A percentile compares a stretch with the other conserved stretches of the same genome.
Evolutionary conservation across 2,329 filamentous ascomycete species (phyloP).

Genomic region (Cercospora brassicicola): DNA sequence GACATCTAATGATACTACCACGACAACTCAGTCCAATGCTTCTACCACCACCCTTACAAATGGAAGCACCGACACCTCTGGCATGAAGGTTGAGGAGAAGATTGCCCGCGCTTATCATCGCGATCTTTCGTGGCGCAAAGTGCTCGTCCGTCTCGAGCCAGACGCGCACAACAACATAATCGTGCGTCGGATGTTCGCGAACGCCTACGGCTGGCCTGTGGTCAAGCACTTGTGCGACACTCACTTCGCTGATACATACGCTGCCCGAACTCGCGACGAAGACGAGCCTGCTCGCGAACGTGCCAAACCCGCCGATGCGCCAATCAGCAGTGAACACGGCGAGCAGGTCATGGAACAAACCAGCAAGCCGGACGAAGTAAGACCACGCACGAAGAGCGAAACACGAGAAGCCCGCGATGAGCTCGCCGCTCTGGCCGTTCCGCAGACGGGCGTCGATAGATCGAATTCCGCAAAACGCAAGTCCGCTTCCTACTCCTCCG

Average conservation of each 20-base stretch:
- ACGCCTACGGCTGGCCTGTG: slow-evolving; percentile 97
- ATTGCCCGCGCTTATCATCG: slow-evolving; percentile 94
- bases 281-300: slow-evolving; percentile 67
- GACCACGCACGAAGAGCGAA: slow-evolving; percentile 50
- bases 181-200: slow-evolving; percentile 92
- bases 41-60: slow-evolving; percentile 12
- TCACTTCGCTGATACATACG: slow-evolving; percentile 78
- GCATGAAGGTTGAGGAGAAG: slow-evolving; percentile 93
- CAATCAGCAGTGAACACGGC: slow-evolving; percentile 52
- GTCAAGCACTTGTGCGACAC: slow-evolving; percentile 92
- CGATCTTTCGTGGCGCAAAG: slow-evolving; percentile 91
- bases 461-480: slow-evolving; percentile 27
- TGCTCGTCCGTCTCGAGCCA: slow-evolving; percentile 89
- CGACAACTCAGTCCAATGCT: slow-evolving; percentile 7
- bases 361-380: slow-evolving; percentile 35
- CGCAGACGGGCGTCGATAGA: slow-evolving; percentile 33
- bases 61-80: slow-evolving; percentile 53
- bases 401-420: slow-evolving; percentile 48
- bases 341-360: slow-evolving; percentile 44
- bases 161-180: slow-evolving; percentile 99
- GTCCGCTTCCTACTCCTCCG: slow-evolving; percentile 15
- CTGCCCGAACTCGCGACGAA: slow-evolving; percentile 66
- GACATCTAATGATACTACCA: slow-evolving; percentile 20
- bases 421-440: slow-evolving; percentile 42
- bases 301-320: slow-evolving; percentile 58